Evolutionary conservation across 805 yeast genomes (phyloP).

Genomic region (Wickerhamomyces tratensis): DNA sequence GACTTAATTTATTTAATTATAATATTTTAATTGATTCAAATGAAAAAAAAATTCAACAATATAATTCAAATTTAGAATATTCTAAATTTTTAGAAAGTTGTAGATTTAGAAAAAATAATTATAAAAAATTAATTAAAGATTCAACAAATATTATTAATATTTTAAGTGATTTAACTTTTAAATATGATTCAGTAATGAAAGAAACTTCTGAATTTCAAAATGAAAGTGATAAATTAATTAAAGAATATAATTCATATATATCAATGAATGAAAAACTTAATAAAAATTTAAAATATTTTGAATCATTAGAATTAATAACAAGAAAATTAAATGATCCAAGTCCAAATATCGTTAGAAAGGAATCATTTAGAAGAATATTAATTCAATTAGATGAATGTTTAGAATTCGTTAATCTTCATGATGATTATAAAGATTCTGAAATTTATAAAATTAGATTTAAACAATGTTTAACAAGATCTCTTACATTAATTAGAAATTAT

Average conservation of each 20-base stretch:
- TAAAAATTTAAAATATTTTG: constrained; percentile 48
- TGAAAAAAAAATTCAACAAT: constrained; percentile 31
- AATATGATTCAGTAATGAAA: constrained; percentile 47
- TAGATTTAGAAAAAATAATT: constrained; percentile 18
- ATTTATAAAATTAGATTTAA: constrained; percentile 62
- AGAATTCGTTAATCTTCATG: constrained; percentile 42
- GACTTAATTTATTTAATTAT: constrained; percentile 30
- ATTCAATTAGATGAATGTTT: constrained; percentile 57
- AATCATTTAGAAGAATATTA: constrained; percentile 45
- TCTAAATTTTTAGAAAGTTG: constrained; percentile 22
- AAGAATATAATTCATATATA: constrained; percentile 33
- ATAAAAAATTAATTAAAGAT: constrained; percentile 30
- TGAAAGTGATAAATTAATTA: constrained; percentile 40
- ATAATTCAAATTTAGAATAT: constrained; percentile 23
- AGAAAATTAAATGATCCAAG: constrained; percentile 62
- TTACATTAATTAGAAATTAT: constrained; percentile 66
- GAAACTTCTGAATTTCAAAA: constrained; percentile 59
- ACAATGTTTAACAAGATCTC: constrained; percentile 75
- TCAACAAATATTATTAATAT: constrained; percentile 34
- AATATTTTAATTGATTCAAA: constrained; percentile 29
- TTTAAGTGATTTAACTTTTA: constrained; percentile 36
- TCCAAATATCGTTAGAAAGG: constrained; percentile 51
- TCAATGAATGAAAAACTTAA: constrained; percentile 35
- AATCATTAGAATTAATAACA: constrained; percentile 60
- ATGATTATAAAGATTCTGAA: constrained; percentile 61